Evolutionary conservation across 2,329 filamentous ascomycete genomes (phyloP).

Genomic region (Colletotrichum sp.): DNA sequence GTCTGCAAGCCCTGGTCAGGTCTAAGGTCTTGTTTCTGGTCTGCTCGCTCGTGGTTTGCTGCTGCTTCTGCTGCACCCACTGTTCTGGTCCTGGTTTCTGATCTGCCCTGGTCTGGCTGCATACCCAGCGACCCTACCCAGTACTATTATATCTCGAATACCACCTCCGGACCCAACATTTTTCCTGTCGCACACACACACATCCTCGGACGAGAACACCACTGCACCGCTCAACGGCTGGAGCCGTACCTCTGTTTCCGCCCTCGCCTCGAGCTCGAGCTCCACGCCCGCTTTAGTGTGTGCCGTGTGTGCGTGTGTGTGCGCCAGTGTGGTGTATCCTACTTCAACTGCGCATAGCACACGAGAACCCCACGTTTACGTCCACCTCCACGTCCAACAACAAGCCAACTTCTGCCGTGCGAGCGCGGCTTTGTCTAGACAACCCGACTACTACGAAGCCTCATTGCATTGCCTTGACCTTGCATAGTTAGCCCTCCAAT

Average conservation of each 20-base stretch:
- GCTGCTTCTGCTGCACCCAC: constrained; percentile 7
- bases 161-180: constrained; percentile 1
- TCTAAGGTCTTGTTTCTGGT: neutral
- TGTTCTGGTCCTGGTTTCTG: constrained; percentile 8
- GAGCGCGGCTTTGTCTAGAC: neutral
- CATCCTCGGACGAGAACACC: constrained; percentile 5
- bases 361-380: neutral
- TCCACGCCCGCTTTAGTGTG: constrained; percentile 5
- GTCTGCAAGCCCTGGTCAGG: neutral
- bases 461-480: neutral
- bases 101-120: constrained; percentile 20
- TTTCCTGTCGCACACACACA: constrained; percentile 2
- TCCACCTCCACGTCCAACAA: neutral
- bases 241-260: constrained; percentile 8
- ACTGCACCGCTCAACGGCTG: constrained; percentile 13
- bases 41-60: neutral
- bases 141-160: constrained; percentile 18
- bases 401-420: constrained; percentile 2
- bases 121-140: constrained; percentile 11
- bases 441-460: neutral
- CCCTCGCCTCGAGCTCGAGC: constrained; percentile 9
- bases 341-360: constrained; percentile 10
- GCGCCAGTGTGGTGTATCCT: constrained; percentile 8
- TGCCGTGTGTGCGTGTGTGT: neutral
- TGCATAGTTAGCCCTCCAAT: constrained; percentile 7